These are phyloP conservation scores for Exophiala sideris DNA, from an alignment of 2,329 filamentous ascomycete species.

Conservation along the genomic window DNA sequence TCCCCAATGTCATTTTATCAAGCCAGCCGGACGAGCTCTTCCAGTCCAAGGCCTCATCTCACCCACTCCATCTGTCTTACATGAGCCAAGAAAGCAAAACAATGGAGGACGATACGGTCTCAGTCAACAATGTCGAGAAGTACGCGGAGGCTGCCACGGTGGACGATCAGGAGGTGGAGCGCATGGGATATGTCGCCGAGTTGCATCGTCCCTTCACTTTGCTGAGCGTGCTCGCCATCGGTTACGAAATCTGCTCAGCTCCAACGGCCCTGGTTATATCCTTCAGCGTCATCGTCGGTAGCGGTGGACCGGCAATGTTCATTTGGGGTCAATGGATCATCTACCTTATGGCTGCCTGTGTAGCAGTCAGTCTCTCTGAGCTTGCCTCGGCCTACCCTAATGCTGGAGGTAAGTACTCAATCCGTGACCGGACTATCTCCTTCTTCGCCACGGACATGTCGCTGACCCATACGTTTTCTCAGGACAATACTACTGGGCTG, in stretches of 20 bases:
- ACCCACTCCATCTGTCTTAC: neutral
- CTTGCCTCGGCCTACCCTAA: constrained; percentile 50
- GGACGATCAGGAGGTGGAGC: neutral
- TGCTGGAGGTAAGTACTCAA: constrained; percentile 50
- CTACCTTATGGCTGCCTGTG: constrained; percentile 33
- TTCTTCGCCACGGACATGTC: neutral
- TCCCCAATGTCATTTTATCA: neutral
- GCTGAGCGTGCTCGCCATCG: neutral
- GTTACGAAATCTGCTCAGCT: neutral
- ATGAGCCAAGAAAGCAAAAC: neutral
- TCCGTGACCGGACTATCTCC: neutral
- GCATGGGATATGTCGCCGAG: neutral
- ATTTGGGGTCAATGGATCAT: neutral
- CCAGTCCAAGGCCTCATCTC: neutral
- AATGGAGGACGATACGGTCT: neutral
- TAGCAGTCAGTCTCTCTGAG: constrained; percentile 51
- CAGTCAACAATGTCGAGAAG: neutral
- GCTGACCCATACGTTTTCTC: neutral
- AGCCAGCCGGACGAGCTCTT: neutral
- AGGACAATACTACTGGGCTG: constrained; percentile 13
- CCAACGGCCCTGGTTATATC: neutral
- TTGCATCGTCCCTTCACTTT: neutral
- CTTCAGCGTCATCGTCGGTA: neutral
- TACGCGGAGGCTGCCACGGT: neutral
- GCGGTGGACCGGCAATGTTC: neutral